These are phyloP conservation scores for Adansonia madagascariensis DNA, from an alignment of 441 rosid species.

Conservation along the genomic window DNA sequence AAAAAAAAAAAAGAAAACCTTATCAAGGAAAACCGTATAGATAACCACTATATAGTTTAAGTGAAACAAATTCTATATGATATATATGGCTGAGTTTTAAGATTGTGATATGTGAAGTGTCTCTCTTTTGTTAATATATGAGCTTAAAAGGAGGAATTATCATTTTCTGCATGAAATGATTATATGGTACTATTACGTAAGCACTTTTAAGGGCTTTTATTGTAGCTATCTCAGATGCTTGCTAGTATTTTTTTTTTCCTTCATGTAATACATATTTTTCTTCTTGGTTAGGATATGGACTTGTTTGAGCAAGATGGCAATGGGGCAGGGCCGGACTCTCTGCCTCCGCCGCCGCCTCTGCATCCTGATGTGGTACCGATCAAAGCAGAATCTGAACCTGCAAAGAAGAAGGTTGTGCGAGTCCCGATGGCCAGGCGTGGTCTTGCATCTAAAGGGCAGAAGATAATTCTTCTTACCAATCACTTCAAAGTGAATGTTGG, in stretches of 20 bases:
- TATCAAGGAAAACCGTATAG: not conserved
- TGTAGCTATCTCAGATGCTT: not conserved
- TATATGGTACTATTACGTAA: not conserved
- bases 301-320: conserved; percentile 30
- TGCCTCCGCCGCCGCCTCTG: conserved; percentile 51
- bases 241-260: too few relatives aligned
- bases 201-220: not conserved
- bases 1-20: too few relatives aligned
- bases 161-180: conserved; percentile 4
- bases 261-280: not conserved
- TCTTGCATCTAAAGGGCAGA: conserved; percentile 50
- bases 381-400: conserved; percentile 31
- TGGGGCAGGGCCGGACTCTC: conserved; percentile 35
- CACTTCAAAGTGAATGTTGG: conserved; percentile 57
- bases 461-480: conserved; percentile 47
- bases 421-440: conserved; percentile 57
- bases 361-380: conserved; percentile 42
- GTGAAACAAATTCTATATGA: not conserved
- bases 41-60: not conserved
- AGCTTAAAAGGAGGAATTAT: not conserved
- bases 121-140: not conserved
- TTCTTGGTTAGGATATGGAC: conserved; percentile 36
- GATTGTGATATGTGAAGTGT: not conserved
- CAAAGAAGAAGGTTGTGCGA: conserved; percentile 37
- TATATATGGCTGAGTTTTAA: too few relatives aligned